Percentiles rank a stretch among this genome's conserved stretches.
phyloP scores from a whole-genome alignment of 129 eudicot genomes.

The Arctium lappa region DNA sequence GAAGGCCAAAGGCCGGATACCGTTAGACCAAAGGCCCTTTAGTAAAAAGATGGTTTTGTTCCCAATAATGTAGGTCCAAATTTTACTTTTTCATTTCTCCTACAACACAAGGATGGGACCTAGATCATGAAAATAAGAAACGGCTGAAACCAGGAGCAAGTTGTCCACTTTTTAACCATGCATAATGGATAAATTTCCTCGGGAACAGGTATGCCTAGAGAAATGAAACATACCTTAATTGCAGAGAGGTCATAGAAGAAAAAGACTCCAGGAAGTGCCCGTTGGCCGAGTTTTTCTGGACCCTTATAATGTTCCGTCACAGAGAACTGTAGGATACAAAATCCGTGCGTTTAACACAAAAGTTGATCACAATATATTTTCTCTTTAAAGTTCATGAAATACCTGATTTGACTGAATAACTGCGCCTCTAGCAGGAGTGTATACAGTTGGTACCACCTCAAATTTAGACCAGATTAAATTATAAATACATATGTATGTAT shows the following conservation, averaged over 20 bases:
- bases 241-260: conserved; percentile 91
- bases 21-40: no score
- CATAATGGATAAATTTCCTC: not conserved
- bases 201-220: not conserved
- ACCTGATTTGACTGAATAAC: conserved; percentile 89
- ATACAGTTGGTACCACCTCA: conserved; percentile 89
- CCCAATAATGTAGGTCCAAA: not conserved
- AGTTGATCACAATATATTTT: conserved; percentile 1
- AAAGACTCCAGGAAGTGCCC: conserved; percentile 77
- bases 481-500: not conserved
- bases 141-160: not conserved
- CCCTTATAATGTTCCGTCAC: conserved; percentile 83
- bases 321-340: conserved; percentile 59
- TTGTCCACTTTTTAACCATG: not conserved
- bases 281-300: conserved; percentile 49
- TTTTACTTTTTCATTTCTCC: not conserved
- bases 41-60: not conserved
- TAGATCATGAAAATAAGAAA: not conserved
- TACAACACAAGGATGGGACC: not conserved
- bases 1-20: no score
- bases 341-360: not conserved
- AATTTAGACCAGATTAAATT: not conserved
- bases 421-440: conserved; percentile 65
- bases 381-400: not conserved
- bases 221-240: conserved; percentile 58